These are phyloP conservation scores for Backusella tuberculispora DNA, from an alignment of 192 early-diverging fungal genomes.

Conservation along the genomic window DNA sequence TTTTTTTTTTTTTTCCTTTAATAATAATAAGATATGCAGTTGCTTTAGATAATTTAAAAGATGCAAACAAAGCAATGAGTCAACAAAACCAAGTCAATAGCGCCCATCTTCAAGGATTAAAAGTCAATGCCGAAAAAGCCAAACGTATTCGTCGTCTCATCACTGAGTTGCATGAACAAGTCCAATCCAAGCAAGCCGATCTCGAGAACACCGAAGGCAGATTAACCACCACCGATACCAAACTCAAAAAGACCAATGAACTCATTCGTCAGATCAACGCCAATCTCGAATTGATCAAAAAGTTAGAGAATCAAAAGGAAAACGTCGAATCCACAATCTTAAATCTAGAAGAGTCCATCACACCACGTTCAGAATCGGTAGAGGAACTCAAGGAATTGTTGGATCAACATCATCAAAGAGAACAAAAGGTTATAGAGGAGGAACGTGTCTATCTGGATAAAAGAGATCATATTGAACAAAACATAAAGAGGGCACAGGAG, in stretches of 20 bases:
- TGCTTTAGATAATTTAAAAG: constrained; percentile 35
- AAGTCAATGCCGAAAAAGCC: not conserved
- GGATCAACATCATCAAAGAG: not conserved
- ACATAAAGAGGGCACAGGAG: not conserved
- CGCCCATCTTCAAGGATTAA: not conserved
- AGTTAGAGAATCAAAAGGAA: not conserved
- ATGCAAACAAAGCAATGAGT: constrained; percentile 58
- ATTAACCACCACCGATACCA: not conserved
- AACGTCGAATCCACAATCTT: not conserved
- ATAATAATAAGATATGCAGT: not conserved
- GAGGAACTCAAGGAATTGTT: not conserved
- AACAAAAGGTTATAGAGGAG: not conserved
- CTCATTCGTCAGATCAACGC: not conserved
- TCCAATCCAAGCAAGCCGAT: not conserved
- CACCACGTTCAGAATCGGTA: not conserved
- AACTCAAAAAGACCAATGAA: not conserved
- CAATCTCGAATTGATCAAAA: not conserved
- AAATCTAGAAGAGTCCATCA: not conserved
- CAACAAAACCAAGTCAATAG: constrained; percentile 47
- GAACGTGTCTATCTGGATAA: not conserved
- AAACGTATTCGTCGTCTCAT: not conserved
- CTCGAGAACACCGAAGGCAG: not conserved
- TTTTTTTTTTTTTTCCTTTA: not conserved
- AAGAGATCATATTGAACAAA: not conserved
- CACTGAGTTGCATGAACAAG: not conserved